phyloP scores from a whole-genome alignment of 176 grass and related monocot species.

The Otatea glauca region DNA sequence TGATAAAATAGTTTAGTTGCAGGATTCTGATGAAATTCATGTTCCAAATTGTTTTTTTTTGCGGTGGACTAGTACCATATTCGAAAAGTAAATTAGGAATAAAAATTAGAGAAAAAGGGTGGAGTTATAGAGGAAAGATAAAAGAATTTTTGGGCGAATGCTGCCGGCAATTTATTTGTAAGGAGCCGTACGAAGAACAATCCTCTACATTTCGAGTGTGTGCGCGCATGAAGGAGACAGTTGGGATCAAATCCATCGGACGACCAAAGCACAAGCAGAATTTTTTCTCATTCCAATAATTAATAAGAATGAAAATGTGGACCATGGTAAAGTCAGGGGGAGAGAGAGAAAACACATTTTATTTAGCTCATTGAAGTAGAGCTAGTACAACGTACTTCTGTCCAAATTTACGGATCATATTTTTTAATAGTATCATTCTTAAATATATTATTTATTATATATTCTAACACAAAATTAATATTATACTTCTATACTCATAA shows the following conservation, averaged over 20 bases:
- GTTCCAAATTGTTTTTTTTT: neutral
- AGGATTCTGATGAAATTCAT: neutral
- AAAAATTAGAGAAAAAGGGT: neutral
- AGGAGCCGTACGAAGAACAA: constrained; percentile 33
- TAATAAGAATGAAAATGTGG: constrained; percentile 42
- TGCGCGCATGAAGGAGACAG: constrained; percentile 57
- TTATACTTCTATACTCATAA: no score
- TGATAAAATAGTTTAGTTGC: neutral
- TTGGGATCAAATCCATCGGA: constrained; percentile 45
- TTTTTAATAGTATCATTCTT: no score
- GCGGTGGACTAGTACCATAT: neutral
- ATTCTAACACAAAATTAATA: no score
- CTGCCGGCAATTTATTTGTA: constrained; percentile 9
- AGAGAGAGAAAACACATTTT: neutral
- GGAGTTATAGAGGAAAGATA: neutral
- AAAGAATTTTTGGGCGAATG: neutral
- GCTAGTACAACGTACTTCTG: constrained; percentile 21
- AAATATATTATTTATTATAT: no score
- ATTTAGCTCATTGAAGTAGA: constrained; percentile 8
- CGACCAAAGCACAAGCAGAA: neutral
- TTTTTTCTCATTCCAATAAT: neutral
- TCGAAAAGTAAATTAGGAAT: neutral
- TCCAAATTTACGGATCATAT: no score
- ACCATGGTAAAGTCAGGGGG: neutral
- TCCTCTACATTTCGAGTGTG: constrained; percentile 24